Conservation (phyloP, 441 rosid genomes). For the Euphorbia schlechtendalii region DNA sequence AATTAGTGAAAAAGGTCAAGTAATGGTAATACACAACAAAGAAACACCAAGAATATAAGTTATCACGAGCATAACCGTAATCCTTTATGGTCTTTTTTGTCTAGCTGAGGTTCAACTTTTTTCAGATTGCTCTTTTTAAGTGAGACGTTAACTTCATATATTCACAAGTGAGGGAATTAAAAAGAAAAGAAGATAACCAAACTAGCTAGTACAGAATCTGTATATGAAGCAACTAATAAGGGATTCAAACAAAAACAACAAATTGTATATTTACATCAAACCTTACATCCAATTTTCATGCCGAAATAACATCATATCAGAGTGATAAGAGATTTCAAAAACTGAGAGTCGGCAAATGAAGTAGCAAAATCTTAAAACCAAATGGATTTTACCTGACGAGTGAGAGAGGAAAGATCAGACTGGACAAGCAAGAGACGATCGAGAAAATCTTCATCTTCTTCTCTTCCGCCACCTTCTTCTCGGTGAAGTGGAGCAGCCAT, state of each 20-base stretch:
- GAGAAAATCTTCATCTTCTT: constrained; percentile 27
- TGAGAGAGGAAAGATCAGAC: constrained; percentile 51
- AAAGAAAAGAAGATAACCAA: not conserved
- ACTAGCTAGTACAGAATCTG: not conserved
- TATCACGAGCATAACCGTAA: not conserved
- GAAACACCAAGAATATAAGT: not conserved
- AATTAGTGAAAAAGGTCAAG: not conserved
- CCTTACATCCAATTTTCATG: not conserved
- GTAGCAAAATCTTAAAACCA: not conserved
- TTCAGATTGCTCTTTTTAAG: not conserved
- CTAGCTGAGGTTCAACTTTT: not conserved
- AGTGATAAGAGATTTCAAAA: not conserved
- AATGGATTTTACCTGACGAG: constrained; percentile 40
- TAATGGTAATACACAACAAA: not conserved
- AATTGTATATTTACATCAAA: not conserved
- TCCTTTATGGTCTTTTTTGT: not conserved
- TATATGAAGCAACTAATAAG: not conserved
- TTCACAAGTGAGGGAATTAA: not conserved
- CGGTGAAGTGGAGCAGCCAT: not conserved
- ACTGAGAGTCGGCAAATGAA: not conserved
- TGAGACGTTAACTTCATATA: not conserved
- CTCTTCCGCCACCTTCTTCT: constrained; percentile 16
- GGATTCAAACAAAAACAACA: not conserved
- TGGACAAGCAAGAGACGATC: constrained; percentile 64
- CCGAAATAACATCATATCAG: not conserved